Evolutionary conservation across 805 yeast species (phyloP).

Genomic region (Candida chauliodis): DNA sequence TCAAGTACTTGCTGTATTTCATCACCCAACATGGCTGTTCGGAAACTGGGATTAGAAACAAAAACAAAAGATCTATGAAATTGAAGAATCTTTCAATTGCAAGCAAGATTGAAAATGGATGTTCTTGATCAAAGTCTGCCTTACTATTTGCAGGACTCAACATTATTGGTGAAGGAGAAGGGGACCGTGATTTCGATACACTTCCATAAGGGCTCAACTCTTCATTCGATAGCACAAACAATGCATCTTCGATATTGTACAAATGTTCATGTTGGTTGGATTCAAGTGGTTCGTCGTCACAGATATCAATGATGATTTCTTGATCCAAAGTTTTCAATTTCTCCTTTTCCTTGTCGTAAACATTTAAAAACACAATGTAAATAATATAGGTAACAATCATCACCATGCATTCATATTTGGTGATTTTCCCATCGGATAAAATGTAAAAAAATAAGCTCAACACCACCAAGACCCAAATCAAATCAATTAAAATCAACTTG

Average conservation of each 20-base stretch:
- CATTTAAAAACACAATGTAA: conserved; percentile 23
- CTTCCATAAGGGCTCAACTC: conserved; percentile 9
- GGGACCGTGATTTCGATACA: conserved; percentile 2
- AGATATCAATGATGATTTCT: conserved; percentile 7
- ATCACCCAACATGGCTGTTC: conserved; percentile 4
- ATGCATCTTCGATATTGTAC: conserved; percentile 21
- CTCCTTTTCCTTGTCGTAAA: conserved; percentile 16
- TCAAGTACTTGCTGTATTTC: background rate
- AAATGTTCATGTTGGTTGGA: conserved; percentile 12
- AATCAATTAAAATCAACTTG: conserved; percentile 21
- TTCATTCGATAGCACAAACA: conserved; percentile 18
- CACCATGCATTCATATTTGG: conserved; percentile 24
- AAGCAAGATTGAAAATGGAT: background rate
- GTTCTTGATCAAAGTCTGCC: background rate
- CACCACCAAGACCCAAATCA: conserved; percentile 26
- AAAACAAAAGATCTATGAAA: conserved; percentile 12
- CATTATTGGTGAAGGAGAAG: background rate
- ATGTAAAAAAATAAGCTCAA: conserved; percentile 24
- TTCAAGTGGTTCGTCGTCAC: background rate
- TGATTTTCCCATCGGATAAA: conserved; percentile 32
- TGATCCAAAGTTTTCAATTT: conserved; percentile 12
- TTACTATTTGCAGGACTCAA: background rate
- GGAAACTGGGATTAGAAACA: conserved; percentile 15
- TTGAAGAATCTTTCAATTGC: conserved; percentile 8
- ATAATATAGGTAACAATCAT: conserved; percentile 22